Base-by-base conservation (phyloP, 2,329 filamentous ascomycete genomes). In the Ascochyta koolunga region DNA sequence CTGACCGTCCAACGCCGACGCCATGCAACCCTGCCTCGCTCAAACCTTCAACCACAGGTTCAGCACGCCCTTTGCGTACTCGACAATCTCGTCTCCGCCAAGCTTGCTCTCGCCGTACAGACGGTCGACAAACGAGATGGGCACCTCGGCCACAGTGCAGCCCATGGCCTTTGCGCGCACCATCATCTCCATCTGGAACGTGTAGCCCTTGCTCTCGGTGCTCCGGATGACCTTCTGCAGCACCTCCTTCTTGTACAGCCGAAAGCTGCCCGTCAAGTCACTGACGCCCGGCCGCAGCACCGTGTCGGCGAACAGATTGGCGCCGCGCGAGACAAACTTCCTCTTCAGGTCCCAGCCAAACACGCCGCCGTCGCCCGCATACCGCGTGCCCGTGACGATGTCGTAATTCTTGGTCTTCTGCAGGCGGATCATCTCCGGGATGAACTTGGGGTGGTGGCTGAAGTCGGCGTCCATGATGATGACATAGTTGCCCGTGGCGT, bases 381-480 rank as follows among this genome's bases (percentile, higher is more conserved):
- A 99, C 58, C 95, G 85, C 39, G 95, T 99, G 47, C 95, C 95
- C 1, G 93, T 98, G 40, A 99, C 93, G 67, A 99, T 99, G 73
- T 99, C 95, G 80, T 91, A 96, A 80, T 91, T 86, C 62, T 82
- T 88, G 50, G 81, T 79, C 76, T 86, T 84, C 78, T 98, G 95
- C 64, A 87, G 84, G 55, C 83, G 84, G 69, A 99, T 91, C 91
- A 99, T 98, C 72, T 88, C 83, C 48, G 93, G 88, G 78, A 99
- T 96, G 85, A 98, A 99, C 80, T 98, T 99, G 73, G 95, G 95
- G 82, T 99, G 95, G 81, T 99, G 95, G 67, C 87, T 91, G 84
- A 99, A 99, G 80, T 99, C 95, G 78, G 96, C 95, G 81, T 99
- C 95, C 95, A 99, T 99, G 84, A 99, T 99, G 82, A 99, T 91